A percentile compares a stretch with the other conserved stretches of the same genome.
Conservation (phyloP, 495 filamentous ascomycete species). For the Aspergillus affinis region DNA sequence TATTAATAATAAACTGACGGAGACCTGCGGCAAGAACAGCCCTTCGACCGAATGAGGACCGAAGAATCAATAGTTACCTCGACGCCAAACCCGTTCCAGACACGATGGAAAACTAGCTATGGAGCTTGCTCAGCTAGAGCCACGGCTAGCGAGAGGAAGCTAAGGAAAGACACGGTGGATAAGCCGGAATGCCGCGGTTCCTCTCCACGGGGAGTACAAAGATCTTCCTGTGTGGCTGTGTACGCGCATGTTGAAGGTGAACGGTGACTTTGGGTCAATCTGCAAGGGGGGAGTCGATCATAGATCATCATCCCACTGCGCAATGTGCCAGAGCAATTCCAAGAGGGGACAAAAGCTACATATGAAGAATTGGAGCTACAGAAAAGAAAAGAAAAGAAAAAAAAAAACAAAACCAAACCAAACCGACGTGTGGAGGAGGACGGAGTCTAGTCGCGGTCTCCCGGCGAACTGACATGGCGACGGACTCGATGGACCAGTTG, state of each 20-base stretch:
- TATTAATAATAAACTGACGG: not conserved
- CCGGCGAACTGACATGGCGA: not conserved
- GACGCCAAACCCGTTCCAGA: not conserved
- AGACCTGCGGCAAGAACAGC: not conserved
- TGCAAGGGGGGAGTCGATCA: not conserved
- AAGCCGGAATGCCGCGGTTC: not conserved
- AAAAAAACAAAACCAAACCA: too few relatives aligned
- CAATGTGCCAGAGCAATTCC: not conserved
- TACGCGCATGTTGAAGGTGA: not conserved
- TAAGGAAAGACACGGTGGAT: not conserved
- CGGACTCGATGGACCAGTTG: too few relatives aligned
- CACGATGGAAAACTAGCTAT: not conserved
- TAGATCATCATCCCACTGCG: not conserved
- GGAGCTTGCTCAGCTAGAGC: not conserved
- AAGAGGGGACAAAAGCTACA: too few relatives aligned
- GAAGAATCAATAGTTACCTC: not conserved
- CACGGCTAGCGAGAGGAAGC: not conserved
- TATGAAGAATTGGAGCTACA: too few relatives aligned
- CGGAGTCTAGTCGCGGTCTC: not conserved
- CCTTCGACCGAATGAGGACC: not conserved
- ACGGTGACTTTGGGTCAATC: not conserved
- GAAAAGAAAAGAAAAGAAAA: too few relatives aligned
- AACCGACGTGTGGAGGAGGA: not conserved
- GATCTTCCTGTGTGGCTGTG: not conserved
- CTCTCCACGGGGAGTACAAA: not conserved